Base-by-base conservation (phyloP, 768 basidiomycete genomes). In the Crepidotus variabilis region DNA sequence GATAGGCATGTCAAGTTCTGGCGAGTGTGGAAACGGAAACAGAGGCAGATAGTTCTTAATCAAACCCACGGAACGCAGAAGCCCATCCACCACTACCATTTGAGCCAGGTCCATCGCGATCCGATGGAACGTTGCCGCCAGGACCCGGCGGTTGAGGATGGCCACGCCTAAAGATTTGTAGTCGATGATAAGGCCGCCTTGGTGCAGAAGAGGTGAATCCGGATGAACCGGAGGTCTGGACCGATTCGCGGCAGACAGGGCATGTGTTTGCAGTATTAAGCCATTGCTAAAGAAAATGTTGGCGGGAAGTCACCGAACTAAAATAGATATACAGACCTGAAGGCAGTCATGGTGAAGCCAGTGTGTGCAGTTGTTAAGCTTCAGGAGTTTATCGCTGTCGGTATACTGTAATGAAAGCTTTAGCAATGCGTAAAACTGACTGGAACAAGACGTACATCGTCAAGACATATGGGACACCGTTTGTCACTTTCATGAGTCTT, bases 381-480 rank as follows among this genome's bases (percentile, higher is more conserved):
- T 89, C 54, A 86, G 75, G 8, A 91, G 78, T 2, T 74, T 62
- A 61, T 92, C 90, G n/a, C 69, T 67, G 2, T 78, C 73, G 52
- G 74, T 71, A 60, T 92, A 93, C 90, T 92, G 53, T 5, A 48
- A 58, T 47, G 47, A 51, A 10, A 48, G 35, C 14, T 20, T 59
- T 64, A 43, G 63, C 24, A 36, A 55, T 51, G 24, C 16, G 52
- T n/a, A 9, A 59, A 47, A 13, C 6, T 35, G 13, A 36, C 47
- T 13, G 21, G 36, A 24, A 57, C 54, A 5, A 14, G 1, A 78
- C 88, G 52, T 64, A 90, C 90, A 70, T 93, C 90, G 59, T 92
- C 90, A 60, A 92, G 70, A 65, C 91, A 93, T 52, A 93, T 92
- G 1, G 91, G 90, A 69, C 91, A 93, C 47, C 89, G 78, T 54